A percentile compares a stretch with the other conserved stretches of the same genome.
phyloP scores from a whole-genome alignment of 1,284 basidiomycete genomes.

The Malassezia japonica region DNA sequence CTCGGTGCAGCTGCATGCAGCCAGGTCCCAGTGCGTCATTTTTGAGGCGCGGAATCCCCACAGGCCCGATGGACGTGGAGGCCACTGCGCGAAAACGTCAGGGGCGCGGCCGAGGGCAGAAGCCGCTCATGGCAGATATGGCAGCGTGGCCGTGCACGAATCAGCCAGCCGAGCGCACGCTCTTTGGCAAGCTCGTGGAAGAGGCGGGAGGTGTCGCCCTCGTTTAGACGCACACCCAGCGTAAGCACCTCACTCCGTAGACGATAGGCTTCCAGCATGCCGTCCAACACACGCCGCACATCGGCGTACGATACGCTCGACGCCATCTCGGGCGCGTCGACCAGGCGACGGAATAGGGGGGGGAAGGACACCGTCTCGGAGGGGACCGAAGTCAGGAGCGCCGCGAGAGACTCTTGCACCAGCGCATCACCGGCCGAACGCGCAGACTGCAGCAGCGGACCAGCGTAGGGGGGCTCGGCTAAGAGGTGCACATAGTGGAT shows the following conservation, averaged over 20 bases:
- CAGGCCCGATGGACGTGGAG: background rate
- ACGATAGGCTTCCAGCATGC: conserved; percentile 88
- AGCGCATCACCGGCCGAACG: background rate
- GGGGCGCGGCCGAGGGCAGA: background rate
- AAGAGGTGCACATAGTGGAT: conserved; percentile 62
- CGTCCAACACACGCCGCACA: conserved; percentile 76
- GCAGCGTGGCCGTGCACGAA: background rate
- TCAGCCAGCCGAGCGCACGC: conserved; percentile 2
- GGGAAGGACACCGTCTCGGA: conserved; percentile 80
- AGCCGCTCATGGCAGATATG: background rate
- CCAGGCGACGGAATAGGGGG: conserved; percentile 75
- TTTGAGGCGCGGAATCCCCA: no score
- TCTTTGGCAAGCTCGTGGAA: conserved; percentile 12
- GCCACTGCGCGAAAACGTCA: background rate
- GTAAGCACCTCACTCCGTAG: conserved; percentile 79
- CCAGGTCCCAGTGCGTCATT: no score
- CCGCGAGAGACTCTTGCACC: conserved; percentile 68
- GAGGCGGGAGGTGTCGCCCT: conserved; percentile 8
- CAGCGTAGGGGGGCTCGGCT: background rate
- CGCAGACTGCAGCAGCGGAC: background rate
- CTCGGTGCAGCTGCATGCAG: no score
- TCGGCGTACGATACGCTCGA: conserved; percentile 60
- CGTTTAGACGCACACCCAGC: conserved; percentile 2
- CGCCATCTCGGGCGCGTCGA: conserved; percentile 52
- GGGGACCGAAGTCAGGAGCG: conserved; percentile 65